Base-by-base conservation (phyloP, 495 filamentous ascomycete species). In the Hyaloscypha hepaticicola region DNA sequence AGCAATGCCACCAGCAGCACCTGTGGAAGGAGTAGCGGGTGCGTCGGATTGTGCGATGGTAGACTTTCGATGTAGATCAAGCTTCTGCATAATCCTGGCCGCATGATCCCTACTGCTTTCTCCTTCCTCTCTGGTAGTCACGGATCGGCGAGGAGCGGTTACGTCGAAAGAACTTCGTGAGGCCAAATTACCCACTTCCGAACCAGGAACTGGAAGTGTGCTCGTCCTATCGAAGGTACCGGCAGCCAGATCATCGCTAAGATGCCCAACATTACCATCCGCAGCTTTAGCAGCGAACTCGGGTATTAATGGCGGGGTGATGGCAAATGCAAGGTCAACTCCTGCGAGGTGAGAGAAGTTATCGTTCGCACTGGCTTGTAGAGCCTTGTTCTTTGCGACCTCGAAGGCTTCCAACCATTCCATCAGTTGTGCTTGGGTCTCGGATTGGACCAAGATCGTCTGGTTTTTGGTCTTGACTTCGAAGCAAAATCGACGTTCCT, bases 391-490 rank as follows among this genome's bases (percentile, higher is more conserved):
- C 77, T 99, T 99, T 28, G 95, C 93, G 27, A 91, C 83, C 65
- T 98, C 95, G 70, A 99, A 97, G 8, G 91, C 86, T 61, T 88
- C 84, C 51, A 99, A 86, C 95, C 95, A 99, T 63, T 94, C 91
- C 65, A 89, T 90, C 25, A 99, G 79, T 70, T 97, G 91, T 55
- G 82, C 77, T 70, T 97, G 95, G 0, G 92, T 96, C 72, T 98
- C 96, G 5, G 95, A 91, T 76, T 99, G 95, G 28, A 99, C 79
- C 61, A 97, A 77, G 49, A 97, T 87, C 55, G 86, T 93, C 69
- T 88, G 90, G 70, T 94, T 96, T 74, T 97, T 99, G 16, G 95
- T 99, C 80, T 97, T 99, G 69, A 99, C 92, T 76, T 98, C 96
- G 71, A 98, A 99, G 72, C 96, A 97, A 74, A 97, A 98, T 29